A percentile compares a stretch with the other conserved stretches of the same genome.
These are phyloP conservation scores for Calonectria honghensis DNA, from an alignment of 2,329 filamentous ascomycete genomes.

Conservation along the genomic window DNA sequence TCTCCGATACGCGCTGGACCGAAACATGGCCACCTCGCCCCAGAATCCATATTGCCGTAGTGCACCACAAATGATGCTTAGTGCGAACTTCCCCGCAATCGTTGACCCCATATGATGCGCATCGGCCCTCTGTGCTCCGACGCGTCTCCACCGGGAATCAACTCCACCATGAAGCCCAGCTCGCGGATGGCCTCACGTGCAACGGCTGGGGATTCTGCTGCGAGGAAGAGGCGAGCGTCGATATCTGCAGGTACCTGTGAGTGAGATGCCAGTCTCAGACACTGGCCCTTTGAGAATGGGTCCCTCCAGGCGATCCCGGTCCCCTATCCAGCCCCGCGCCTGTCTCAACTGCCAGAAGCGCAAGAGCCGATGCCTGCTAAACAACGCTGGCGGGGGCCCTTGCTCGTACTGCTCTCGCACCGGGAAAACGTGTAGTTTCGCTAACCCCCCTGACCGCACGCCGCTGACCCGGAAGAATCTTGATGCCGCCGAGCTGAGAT, in stretches of 20 bases:
- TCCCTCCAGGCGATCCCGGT: conserved; percentile 37
- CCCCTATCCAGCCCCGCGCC: conserved; percentile 33
- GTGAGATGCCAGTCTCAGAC: conserved; percentile 9
- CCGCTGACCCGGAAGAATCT: conserved; percentile 61
- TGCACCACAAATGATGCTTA: neutral
- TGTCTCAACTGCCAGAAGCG: conserved; percentile 51
- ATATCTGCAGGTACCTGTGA: conserved; percentile 21
- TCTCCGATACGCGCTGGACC: neutral
- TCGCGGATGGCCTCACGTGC: conserved; percentile 21
- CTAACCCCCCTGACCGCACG: conserved; percentile 58
- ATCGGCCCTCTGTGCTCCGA: conserved; percentile 39
- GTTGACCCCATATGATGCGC: neutral
- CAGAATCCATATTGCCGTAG: neutral
- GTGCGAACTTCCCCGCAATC: neutral
- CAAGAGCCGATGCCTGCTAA: conserved; percentile 49
- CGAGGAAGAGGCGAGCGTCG: neutral
- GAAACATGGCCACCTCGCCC: neutral
- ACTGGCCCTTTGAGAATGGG: conserved; percentile 30
- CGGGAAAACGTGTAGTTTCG: conserved; percentile 58
- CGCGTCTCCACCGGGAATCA: neutral
- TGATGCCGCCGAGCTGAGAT: conserved; percentile 56
- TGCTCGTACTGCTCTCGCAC: conserved; percentile 52
- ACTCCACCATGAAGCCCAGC: conserved; percentile 14
- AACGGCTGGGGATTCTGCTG: neutral
- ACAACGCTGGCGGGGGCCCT: conserved; percentile 50